phyloP scores from a whole-genome alignment of 176 grass and related monocot species.

The Rhynchospora tenuis region DNA sequence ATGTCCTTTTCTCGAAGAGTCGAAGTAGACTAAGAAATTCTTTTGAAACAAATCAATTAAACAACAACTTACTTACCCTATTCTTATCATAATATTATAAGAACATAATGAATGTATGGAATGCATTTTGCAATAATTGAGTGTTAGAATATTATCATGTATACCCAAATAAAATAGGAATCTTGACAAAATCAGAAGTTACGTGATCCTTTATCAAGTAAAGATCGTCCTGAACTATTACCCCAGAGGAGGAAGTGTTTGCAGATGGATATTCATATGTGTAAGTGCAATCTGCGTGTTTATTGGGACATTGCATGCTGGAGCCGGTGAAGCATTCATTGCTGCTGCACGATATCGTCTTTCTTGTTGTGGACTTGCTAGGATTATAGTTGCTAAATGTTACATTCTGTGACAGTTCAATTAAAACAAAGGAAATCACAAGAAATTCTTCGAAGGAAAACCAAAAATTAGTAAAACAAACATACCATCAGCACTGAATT shows the following conservation, averaged over 20 bases:
- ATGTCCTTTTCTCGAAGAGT: not conserved
- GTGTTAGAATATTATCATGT: slow-evolving; percentile 5
- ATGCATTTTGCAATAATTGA: not conserved
- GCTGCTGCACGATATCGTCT: slow-evolving; percentile 40
- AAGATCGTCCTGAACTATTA: slow-evolving; percentile 60
- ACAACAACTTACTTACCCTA: not conserved
- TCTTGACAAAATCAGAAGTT: slow-evolving; percentile 10
- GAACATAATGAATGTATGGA: not conserved
- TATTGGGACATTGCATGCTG: not conserved
- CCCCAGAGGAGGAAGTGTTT: slow-evolving; percentile 64
- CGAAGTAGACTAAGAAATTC: not conserved
- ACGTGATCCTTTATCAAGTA: slow-evolving; percentile 33
- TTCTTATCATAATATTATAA: not conserved
- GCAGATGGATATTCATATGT: slow-evolving; percentile 23
- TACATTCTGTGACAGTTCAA: not conserved
- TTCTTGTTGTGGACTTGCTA: slow-evolving; percentile 55
- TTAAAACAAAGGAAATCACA: not conserved
- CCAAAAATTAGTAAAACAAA: not conserved
- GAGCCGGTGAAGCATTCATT: slow-evolving; percentile 31
- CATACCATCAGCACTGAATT: not conserved
- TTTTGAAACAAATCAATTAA: no score
- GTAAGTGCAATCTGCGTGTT: slow-evolving; percentile 52
- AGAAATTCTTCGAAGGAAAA: not conserved
- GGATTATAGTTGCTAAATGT: slow-evolving; percentile 42
- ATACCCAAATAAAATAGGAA: slow-evolving; percentile 63